phyloP scores from a whole-genome alignment of 805 yeast species.

The Candida xyloterini region DNA sequence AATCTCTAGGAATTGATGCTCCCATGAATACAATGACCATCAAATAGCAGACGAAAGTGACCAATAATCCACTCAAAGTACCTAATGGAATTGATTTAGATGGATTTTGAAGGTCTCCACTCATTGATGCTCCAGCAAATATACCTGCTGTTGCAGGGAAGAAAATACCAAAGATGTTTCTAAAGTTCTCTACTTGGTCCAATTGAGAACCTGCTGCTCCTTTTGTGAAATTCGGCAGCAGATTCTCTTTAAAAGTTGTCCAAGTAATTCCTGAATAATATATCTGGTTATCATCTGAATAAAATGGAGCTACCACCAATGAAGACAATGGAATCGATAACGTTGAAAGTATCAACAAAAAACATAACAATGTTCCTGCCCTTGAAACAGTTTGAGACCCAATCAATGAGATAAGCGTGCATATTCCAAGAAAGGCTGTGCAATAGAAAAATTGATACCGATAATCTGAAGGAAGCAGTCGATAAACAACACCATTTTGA shows the following conservation, averaged over 20 bases:
- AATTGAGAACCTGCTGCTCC: slow-evolving; percentile 90
- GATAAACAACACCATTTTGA: slow-evolving; percentile 50
- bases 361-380: slow-evolving; percentile 74
- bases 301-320: slow-evolving; percentile 61
- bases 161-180: slow-evolving; percentile 87
- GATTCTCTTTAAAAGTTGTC: slow-evolving; percentile 60
- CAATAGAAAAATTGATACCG: slow-evolving; percentile 72
- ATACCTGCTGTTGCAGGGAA: slow-evolving; percentile 99
- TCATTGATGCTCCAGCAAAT: slow-evolving; percentile 98
- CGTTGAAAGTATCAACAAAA: slow-evolving; percentile 65
- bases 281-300: slow-evolving; percentile 44
- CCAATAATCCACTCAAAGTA: slow-evolving; percentile 76
- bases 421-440: slow-evolving; percentile 61
- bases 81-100: slow-evolving; percentile 90
- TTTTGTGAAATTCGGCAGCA: slow-evolving; percentile 75
- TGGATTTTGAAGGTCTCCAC: slow-evolving; percentile 86
- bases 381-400: slow-evolving; percentile 81
- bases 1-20: slow-evolving; percentile 70
- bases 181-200: slow-evolving; percentile 64
- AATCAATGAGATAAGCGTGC: slow-evolving; percentile 73
- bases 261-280: slow-evolving; percentile 73
- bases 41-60: slow-evolving; percentile 75
- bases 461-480: slow-evolving; percentile 60
- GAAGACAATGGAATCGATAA: slow-evolving; percentile 80
- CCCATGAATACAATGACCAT: slow-evolving; percentile 83